Evolutionary conservation across 176 grass and related monocot genomes (phyloP).

Genomic region (Bolboschoenus planiculmis): DNA sequence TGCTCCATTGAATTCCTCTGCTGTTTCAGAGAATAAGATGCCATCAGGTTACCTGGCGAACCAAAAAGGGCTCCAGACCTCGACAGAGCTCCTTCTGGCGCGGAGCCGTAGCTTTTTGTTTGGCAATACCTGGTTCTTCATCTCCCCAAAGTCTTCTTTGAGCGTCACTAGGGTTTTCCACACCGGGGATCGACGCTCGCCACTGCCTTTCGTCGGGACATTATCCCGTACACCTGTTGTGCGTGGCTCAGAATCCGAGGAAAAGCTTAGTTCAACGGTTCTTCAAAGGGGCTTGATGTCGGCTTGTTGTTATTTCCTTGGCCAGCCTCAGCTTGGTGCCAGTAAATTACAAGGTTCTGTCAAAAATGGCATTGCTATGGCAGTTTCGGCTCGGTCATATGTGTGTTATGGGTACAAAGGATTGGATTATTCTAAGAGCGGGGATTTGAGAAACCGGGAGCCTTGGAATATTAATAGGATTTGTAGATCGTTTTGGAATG

Average conservation of each 20-base stretch:
- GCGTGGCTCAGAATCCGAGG: constrained; percentile 7
- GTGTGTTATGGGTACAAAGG: constrained; percentile 48
- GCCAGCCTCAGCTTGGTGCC: constrained; percentile 39
- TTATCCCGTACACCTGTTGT: constrained; percentile 35
- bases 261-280: neutral
- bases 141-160: constrained; percentile 38
- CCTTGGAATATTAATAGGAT: constrained; percentile 32
- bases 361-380: constrained; percentile 44
- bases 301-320: constrained; percentile 18
- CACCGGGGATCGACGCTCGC: constrained; percentile 40
- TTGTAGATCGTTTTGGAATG: constrained; percentile 41
- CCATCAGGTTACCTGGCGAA: constrained; percentile 16
- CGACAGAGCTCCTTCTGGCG: constrained; percentile 33
- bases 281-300: constrained; percentile 7
- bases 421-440: constrained; percentile 40
- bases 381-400: constrained; percentile 31
- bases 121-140: constrained; percentile 76
- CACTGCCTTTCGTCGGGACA: constrained; percentile 28
- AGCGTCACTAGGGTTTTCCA: constrained; percentile 36
- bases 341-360: neutral
- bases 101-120: constrained; percentile 56
- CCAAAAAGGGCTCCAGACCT: constrained; percentile 36
- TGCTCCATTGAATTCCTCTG: neutral
- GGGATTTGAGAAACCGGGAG: constrained; percentile 36
- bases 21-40: constrained; percentile 3